Evolutionary conservation across 2,329 filamentous ascomycete species (phyloP).

Genomic region (Xylaria sp.): DNA sequence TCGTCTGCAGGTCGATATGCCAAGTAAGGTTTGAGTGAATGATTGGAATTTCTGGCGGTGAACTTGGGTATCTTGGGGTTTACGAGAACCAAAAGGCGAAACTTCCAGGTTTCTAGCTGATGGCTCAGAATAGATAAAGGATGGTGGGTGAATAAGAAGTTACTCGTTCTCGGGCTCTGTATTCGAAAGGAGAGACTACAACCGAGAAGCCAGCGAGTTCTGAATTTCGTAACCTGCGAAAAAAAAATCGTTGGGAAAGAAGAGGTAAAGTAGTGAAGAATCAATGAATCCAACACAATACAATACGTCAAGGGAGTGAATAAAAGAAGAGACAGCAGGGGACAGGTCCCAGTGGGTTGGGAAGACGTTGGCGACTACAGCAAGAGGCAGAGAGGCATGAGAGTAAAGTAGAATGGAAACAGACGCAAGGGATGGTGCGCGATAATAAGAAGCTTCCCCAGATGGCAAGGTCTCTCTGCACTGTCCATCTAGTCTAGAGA

Average conservation of each 20-base stretch:
- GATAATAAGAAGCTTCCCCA: slow-evolving; percentile 37
- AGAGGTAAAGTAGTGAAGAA: slow-evolving; percentile 28
- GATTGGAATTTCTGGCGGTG: not conserved
- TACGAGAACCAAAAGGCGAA: slow-evolving; percentile 49
- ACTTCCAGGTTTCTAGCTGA: slow-evolving; percentile 50
- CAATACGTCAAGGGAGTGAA: slow-evolving; percentile 43
- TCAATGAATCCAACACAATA: slow-evolving; percentile 35
- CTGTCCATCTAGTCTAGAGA: not conserved
- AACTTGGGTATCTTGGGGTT: slow-evolving; percentile 22
- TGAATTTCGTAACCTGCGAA: slow-evolving; percentile 47
- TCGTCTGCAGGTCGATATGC: not conserved
- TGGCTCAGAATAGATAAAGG: slow-evolving; percentile 41
- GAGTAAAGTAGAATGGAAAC: slow-evolving; percentile 15
- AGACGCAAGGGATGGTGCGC: slow-evolving; percentile 35
- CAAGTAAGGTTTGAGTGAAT: slow-evolving; percentile 14
- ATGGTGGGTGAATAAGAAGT: slow-evolving; percentile 32
- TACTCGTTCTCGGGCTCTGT: slow-evolving; percentile 30
- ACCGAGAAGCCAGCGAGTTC: slow-evolving; percentile 37
- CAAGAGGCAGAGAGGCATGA: slow-evolving; percentile 25
- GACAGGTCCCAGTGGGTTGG: slow-evolving; percentile 40
- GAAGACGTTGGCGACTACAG: slow-evolving; percentile 30
- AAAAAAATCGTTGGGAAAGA: slow-evolving; percentile 39
- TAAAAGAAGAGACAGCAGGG: slow-evolving; percentile 44
- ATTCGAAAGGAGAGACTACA: slow-evolving; percentile 44
- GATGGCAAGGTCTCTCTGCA: slow-evolving; percentile 33